Evolutionary conservation across 306 rosid species (phyloP).

Genomic region (Notholithocarpus densiflorus): DNA sequence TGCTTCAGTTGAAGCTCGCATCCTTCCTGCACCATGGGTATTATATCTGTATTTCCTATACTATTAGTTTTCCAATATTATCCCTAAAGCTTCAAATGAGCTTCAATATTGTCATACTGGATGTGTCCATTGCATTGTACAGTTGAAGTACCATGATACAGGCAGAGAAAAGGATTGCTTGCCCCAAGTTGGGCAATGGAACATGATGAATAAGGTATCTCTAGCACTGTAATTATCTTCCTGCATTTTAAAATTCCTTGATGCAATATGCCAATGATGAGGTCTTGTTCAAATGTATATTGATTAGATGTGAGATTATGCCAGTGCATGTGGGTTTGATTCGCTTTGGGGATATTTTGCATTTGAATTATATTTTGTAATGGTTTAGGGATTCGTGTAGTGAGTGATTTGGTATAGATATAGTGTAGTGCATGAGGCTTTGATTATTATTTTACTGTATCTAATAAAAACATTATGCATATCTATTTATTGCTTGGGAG

Average conservation of each 20-base stretch:
- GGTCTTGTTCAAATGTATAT: too few species aligned
- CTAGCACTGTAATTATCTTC: background rate
- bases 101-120: background rate
- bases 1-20: slow-evolving; percentile 98
- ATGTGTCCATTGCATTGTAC: slow-evolving; percentile 12
- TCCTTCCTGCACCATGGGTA: slow-evolving; percentile 97
- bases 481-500: background rate
- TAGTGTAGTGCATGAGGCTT: background rate
- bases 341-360: too few species aligned
- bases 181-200: slow-evolving; percentile 99
- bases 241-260: too few species aligned
- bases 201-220: slow-evolving; percentile 93
- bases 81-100: background rate
- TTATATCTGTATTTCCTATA: background rate
- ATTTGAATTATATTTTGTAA: too few species aligned
- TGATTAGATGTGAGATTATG: too few species aligned
- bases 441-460: too few species aligned
- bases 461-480: background rate
- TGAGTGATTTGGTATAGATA: background rate
- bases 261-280: too few species aligned
- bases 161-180: slow-evolving; percentile 94
- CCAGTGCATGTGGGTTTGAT: too few species aligned
- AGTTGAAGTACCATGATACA: slow-evolving; percentile 93
- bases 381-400: background rate
- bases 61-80: background rate